Evolutionary conservation across 345 rosid species (phyloP).

Genomic region (Eucalyptus cloeziana): DNA sequence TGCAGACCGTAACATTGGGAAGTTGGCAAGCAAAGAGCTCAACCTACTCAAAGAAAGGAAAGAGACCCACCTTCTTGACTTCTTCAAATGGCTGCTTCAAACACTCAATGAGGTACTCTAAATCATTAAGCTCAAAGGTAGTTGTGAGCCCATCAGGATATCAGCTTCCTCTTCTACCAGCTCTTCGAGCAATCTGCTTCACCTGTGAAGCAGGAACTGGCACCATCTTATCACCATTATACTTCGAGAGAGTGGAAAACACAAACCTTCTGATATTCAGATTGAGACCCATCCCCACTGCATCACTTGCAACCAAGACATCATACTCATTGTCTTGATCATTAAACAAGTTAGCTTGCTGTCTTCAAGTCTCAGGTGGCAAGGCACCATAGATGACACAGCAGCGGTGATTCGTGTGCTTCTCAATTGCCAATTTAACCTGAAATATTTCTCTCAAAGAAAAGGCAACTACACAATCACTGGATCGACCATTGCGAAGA

Average conservation of each 20-base stretch:
- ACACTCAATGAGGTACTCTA: constrained; percentile 67
- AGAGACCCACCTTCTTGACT: constrained; percentile 71
- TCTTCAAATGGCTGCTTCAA: constrained; percentile 77
- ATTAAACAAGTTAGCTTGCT: constrained; percentile 88
- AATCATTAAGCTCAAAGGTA: constrained; percentile 55
- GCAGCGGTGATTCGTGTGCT: constrained; percentile 62
- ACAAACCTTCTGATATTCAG: constrained; percentile 84
- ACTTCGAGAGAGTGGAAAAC: constrained; percentile 56
- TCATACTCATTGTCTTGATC: constrained; percentile 79
- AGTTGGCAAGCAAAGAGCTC: constrained; percentile 75
- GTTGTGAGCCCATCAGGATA: constrained; percentile 90
- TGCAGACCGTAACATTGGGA: constrained; percentile 30
- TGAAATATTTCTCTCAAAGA: constrained; percentile 89
- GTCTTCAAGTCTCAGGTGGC: constrained; percentile 91
- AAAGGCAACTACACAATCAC: constrained; percentile 88
- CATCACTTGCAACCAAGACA: constrained; percentile 95
- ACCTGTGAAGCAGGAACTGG: constrained; percentile 77
- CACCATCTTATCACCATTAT: constrained; percentile 72
- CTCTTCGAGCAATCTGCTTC: constrained; percentile 93
- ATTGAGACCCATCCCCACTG: constrained; percentile 94
- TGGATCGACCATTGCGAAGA: constrained; percentile 55
- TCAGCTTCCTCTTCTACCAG: constrained; percentile 82
- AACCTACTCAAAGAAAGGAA: constrained; percentile 91
- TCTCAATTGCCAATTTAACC: constrained; percentile 85
- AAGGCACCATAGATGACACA: constrained; percentile 91